Evolutionary conservation across 1,284 basidiomycete species (phyloP).

Genomic region (Ustilago cynodontis): DNA sequence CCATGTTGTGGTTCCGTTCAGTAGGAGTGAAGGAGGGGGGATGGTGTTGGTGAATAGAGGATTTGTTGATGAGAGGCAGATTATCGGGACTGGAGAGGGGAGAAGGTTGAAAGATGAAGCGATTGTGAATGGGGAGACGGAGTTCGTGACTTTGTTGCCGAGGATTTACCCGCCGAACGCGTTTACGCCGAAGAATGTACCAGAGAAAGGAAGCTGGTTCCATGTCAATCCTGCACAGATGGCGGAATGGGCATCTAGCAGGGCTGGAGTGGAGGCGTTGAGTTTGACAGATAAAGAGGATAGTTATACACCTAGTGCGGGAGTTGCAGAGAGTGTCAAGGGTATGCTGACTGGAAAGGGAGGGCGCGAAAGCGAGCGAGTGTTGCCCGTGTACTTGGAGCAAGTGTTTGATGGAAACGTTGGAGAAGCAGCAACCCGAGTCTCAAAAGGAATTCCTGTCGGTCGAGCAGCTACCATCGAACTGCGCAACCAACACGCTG

Average conservation of each 20-base stretch:
- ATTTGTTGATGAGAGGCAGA: constrained; percentile 76
- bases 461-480: constrained; percentile 88
- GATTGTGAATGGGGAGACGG: constrained; percentile 12
- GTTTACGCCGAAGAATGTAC: constrained; percentile 90
- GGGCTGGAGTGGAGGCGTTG: constrained; percentile 78
- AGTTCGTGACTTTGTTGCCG: constrained; percentile 58
- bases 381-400: constrained; percentile 65
- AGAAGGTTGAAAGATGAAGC: constrained; percentile 47
- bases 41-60: constrained; percentile 82
- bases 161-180: constrained; percentile 73
- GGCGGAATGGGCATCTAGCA: constrained; percentile 83
- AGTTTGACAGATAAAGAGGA: constrained; percentile 25
- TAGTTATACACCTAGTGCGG: constrained; percentile 50
- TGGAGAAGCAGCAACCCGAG: constrained; percentile 77
- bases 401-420: constrained; percentile 76
- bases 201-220: constrained; percentile 84
- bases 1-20: constrained; percentile 86
- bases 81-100: constrained; percentile 66
- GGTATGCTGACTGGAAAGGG: constrained; percentile 37
- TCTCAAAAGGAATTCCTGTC: constrained; percentile 84
- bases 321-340: constrained; percentile 44
- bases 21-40: constrained; percentile 75
- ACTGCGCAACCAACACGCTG: constrained; percentile 91
- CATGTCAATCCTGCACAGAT: constrained; percentile 86
- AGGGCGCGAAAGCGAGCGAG: constrained; percentile 13